Percentiles rank a stretch among this genome's conserved stretches.
Conservation (phyloP, 2,329 filamentous ascomycete species). For the Lecanicillium sp. region DNA sequence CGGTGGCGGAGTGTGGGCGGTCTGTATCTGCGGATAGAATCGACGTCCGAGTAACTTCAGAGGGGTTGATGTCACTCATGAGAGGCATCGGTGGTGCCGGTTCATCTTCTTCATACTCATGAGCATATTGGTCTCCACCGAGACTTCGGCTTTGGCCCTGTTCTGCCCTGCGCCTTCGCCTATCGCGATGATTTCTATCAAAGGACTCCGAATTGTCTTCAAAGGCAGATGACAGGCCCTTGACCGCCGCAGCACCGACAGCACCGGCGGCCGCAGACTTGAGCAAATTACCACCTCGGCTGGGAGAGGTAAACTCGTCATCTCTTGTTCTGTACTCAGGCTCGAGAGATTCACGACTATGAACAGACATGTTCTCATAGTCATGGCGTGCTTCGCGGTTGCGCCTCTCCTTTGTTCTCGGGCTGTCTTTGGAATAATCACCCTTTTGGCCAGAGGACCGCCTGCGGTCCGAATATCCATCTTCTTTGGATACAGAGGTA, state of each 20-base stretch:
- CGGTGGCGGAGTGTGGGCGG: conserved; percentile 60
- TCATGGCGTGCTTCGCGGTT: conserved; percentile 49
- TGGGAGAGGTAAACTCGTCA: conserved; percentile 36
- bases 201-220: conserved; percentile 35
- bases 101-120: conserved; percentile 47
- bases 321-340: conserved; percentile 25
- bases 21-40: conserved; percentile 78
- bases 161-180: conserved; percentile 45
- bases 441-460: conserved; percentile 51
- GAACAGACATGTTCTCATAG: conserved; percentile 40
- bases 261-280: conserved; percentile 39
- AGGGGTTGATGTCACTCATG: conserved; percentile 76
- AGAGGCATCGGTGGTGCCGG: conserved; percentile 73
- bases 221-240: conserved; percentile 24
- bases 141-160: conserved; percentile 36
- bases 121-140: conserved; percentile 35
- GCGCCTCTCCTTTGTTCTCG: conserved; percentile 35
- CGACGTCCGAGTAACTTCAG: conserved; percentile 81
- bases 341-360: conserved; percentile 38
- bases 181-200: conserved; percentile 42
- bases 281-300: conserved; percentile 34
- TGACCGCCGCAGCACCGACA: conserved; percentile 28
- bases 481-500: conserved; percentile 47
- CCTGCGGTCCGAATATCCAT: conserved; percentile 50
- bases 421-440: conserved; percentile 45